phyloP scores from a whole-genome alignment of 202 grass and related monocot genomes.

The Carex sylvatica region DNA sequence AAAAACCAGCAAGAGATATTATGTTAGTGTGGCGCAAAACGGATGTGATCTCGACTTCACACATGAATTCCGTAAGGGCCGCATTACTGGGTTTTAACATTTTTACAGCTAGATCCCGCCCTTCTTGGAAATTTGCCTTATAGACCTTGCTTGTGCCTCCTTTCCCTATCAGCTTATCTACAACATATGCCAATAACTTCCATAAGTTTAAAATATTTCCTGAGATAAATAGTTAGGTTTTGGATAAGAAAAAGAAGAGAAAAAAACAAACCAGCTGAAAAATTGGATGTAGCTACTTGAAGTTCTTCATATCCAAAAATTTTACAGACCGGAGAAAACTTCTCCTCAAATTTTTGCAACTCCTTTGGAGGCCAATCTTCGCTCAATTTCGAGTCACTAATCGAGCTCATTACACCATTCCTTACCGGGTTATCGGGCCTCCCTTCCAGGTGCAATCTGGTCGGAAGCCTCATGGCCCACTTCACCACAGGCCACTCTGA shows the following conservation, averaged over 20 bases:
- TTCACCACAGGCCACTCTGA: constrained; percentile 75
- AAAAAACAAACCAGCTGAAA: constrained; percentile 60
- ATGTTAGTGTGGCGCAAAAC: constrained; percentile 63
- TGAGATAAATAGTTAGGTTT: neutral
- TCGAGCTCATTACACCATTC: neutral
- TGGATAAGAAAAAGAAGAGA: constrained; percentile 5
- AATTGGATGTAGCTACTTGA: constrained; percentile 61
- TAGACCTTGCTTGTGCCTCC: constrained; percentile 86
- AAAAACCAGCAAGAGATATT: constrained; percentile 74
- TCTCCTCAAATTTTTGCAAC: constrained; percentile 61
- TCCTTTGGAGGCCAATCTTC: constrained; percentile 55
- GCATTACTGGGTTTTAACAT: constrained; percentile 71
- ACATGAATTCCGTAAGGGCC: constrained; percentile 75
- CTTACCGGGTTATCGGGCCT: constrained; percentile 1
- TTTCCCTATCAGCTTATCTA: constrained; percentile 87
- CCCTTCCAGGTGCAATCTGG: constrained; percentile 25
- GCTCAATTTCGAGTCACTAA: constrained; percentile 10
- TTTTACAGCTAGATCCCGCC: constrained; percentile 60
- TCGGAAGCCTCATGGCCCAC: constrained; percentile 78
- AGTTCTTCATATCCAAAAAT: constrained; percentile 68
- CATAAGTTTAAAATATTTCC: constrained; percentile 1
- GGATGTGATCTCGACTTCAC: constrained; percentile 62
- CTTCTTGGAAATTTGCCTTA: constrained; percentile 53
- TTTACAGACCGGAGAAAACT: constrained; percentile 58
- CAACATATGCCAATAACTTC: constrained; percentile 4